Evolutionary conservation across 78 protist genomes (phyloP), one percentile per base, ranked within the genome.

Genomic region (Mastigamoeba balamuthi): DNA sequence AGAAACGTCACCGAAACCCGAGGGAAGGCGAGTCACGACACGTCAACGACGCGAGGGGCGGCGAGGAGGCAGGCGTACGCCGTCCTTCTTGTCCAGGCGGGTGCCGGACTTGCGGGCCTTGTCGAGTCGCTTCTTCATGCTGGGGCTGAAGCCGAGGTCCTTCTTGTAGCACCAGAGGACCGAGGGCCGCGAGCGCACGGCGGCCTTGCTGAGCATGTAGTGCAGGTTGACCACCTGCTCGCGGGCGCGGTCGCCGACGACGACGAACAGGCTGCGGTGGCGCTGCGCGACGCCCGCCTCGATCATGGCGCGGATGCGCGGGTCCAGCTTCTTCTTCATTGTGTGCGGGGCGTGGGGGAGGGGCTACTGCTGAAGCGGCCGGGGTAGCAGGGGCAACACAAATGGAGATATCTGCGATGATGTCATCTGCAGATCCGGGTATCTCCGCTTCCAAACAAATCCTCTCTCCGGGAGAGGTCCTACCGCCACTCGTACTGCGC

Each of bases 91-190:
- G n/a, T n/a, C n/a, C n/a, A n/a, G n/a, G n/a, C n/a, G n/a, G n/a
- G n/a, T n/a, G n/a, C n/a, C n/a, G n/a, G n/a, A n/a, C n/a, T n/a
- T n/a, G n/a, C n/a, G n/a, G n/a, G 36, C 64, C 36, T 69, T 37
- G 7, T 25, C 17, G 77, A 83, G 86, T 17, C 90, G 70, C 87
- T 94, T 88, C 72, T 85, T 63, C 44, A 25, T 25, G 64, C 70
- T 69, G 58, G 75, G 69, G 63, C 40, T 64, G 80, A 94, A 87
- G 29, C 89, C 87, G 58, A 92, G 84, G 27, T 94, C 95, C 65
- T 91, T 87, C 85, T 97, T 95, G 84, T 94, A 95, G 84, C 99
- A 98, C 98, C 99, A 98, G 35, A 98, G 82, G 6, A 98, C 96
- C 0, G 78, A 44, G n/a, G 98, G 98, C 23, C 97, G 76, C 5